A percentile compares a stretch with the other conserved stretches of the same genome.
Evolutionary conservation across 768 basidiomycete species (phyloP).

Genomic region (Tulasnella sp.): DNA sequence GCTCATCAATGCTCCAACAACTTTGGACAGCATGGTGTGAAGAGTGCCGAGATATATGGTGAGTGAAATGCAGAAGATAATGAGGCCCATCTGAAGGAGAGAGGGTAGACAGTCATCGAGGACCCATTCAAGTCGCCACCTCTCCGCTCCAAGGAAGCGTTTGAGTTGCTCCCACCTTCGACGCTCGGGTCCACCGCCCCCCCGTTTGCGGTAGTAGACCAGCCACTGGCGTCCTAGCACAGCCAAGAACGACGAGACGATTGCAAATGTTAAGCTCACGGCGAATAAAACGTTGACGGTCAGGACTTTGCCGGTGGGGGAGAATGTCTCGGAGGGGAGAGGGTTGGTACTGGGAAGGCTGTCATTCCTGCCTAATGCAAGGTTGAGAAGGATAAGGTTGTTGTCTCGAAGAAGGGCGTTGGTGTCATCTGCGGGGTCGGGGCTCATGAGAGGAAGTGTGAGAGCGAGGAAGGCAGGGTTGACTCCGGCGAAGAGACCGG

Average conservation of each 20-base stretch:
- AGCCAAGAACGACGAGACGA: neutral
- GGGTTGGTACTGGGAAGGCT: too few relatives aligned
- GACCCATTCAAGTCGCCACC: neutral
- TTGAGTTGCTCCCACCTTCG: slow-evolving; percentile 4
- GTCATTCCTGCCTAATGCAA: too few relatives aligned
- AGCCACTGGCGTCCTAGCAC: neutral
- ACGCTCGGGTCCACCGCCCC: neutral
- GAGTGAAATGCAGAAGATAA: neutral
- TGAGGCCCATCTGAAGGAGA: neutral
- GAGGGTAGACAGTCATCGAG: neutral
- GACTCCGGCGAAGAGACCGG: too few relatives aligned
- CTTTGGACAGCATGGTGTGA: neutral
- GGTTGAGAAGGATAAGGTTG: too few relatives aligned
- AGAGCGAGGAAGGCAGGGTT: too few relatives aligned
- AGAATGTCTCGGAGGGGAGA: too few relatives aligned
- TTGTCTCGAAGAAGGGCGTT: too few relatives aligned
- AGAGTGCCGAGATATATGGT: neutral
- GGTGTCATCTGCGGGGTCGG: too few relatives aligned
- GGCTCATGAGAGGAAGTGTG: too few relatives aligned
- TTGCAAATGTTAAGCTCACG: neutral
- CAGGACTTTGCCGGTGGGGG: neutral
- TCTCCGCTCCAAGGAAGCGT: neutral
- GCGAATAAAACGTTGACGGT: neutral
- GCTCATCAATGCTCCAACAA: neutral
- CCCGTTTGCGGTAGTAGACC: neutral